phyloP scores from a whole-genome alignment of 1,139 yeast species.

The Geotrichum cucujoidarum region DNA sequence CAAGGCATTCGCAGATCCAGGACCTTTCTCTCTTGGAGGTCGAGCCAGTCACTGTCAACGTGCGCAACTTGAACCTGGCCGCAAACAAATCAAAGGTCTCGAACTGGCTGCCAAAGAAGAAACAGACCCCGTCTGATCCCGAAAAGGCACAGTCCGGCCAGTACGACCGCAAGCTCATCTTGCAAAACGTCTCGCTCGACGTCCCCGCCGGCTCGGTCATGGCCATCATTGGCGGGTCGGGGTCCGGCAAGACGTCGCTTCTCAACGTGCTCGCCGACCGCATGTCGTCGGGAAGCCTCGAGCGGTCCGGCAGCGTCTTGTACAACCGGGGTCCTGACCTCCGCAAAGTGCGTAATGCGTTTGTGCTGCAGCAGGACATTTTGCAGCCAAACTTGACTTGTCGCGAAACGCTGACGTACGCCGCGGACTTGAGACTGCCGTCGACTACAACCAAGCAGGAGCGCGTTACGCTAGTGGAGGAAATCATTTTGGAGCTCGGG shows the following conservation, averaged over 20 bases:
- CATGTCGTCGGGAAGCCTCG: constrained; percentile 38
- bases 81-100: constrained; percentile 5
- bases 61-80: constrained; percentile 11
- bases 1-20: neutral
- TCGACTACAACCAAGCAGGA: constrained; percentile 40
- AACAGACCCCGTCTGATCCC: neutral
- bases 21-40: constrained; percentile 13
- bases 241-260: constrained; percentile 81
- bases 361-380: constrained; percentile 73
- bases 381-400: constrained; percentile 68
- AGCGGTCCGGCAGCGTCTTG: constrained; percentile 32
- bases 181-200: constrained; percentile 48
- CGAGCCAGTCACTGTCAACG: constrained; percentile 14
- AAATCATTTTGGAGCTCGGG: constrained; percentile 56
- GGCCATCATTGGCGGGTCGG: constrained; percentile 82
- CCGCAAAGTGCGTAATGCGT: constrained; percentile 49
- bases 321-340: constrained; percentile 40
- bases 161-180: constrained; percentile 7
- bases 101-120: constrained; percentile 3
- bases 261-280: constrained; percentile 67
- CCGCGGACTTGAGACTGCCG: constrained; percentile 64
- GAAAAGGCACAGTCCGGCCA: neutral
- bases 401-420: constrained; percentile 61
- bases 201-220: constrained; percentile 50
- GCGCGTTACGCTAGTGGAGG: constrained; percentile 50